These are phyloP conservation scores for Suhomyces wounanorum DNA, from an alignment of 1,139 yeast species.

Conservation along the genomic window DNA sequence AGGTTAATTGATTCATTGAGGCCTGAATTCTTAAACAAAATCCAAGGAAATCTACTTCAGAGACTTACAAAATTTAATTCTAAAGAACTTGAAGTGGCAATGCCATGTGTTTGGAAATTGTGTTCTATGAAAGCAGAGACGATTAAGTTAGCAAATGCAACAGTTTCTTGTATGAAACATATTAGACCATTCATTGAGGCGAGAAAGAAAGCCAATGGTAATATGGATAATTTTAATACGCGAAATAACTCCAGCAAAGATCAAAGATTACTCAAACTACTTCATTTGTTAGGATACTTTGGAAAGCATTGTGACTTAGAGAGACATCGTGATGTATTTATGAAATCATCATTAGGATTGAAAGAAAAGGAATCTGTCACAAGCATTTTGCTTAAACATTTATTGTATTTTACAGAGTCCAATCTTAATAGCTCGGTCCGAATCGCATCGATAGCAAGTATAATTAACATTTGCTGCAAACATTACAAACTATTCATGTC, in stretches of 20 bases:
- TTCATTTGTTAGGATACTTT: constrained; percentile 67
- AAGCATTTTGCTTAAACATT: constrained; percentile 56
- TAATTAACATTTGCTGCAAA: constrained; percentile 57
- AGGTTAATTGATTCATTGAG: constrained; percentile 47
- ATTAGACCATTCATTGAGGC: constrained; percentile 44
- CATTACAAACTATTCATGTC: constrained; percentile 66
- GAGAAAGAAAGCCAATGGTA: constrained; percentile 20
- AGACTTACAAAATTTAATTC: constrained; percentile 60
- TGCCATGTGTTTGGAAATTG: constrained; percentile 65
- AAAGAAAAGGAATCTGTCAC: constrained; percentile 54
- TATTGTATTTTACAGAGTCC: constrained; percentile 52
- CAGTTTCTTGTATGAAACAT: constrained; percentile 57
- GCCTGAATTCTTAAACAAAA: constrained; percentile 49
- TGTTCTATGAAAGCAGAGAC: constrained; percentile 49
- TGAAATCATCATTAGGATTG: constrained; percentile 42
- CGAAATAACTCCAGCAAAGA: constrained; percentile 24
- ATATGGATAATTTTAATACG: constrained; percentile 9
- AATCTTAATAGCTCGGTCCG: constrained; percentile 31
- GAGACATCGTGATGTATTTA: constrained; percentile 40
- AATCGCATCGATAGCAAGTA: constrained; percentile 55
- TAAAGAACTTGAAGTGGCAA: constrained; percentile 64
- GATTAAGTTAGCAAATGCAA: constrained; percentile 56
- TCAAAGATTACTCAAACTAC: constrained; percentile 53
- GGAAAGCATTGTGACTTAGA: constrained; percentile 69
- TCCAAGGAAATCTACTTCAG: constrained; percentile 54